These are phyloP conservation scores for Penicillium rolfsii DNA, from an alignment of 2,329 filamentous ascomycete species.

Conservation along the genomic window DNA sequence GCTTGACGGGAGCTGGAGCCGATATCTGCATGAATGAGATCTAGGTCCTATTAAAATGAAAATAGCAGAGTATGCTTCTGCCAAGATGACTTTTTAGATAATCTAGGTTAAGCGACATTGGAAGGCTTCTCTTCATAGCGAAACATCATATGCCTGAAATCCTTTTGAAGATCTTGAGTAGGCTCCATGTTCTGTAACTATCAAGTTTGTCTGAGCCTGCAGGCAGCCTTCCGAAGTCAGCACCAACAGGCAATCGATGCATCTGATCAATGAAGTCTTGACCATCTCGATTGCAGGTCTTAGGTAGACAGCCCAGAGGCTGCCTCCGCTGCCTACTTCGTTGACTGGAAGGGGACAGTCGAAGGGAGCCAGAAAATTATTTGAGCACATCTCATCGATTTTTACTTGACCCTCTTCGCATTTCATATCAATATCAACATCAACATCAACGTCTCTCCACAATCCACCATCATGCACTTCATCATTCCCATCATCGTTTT, in stretches of 20 bases:
- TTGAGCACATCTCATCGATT: not conserved
- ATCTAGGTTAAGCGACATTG: not conserved
- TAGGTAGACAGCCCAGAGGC: not conserved
- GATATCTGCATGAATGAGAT: not conserved
- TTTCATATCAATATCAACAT: not conserved
- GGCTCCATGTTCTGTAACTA: not conserved
- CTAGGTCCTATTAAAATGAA: not conserved
- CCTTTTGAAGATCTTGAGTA: not conserved
- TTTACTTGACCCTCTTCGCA: not conserved
- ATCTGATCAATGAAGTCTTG: conserved; percentile 1
- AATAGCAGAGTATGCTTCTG: too few relatives aligned
- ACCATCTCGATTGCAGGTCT: not conserved
- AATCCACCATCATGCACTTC: conserved; percentile 23
- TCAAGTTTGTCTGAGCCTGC: not conserved
- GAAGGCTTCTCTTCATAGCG: not conserved
- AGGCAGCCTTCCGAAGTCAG: not conserved
- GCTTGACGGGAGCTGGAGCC: too few relatives aligned
- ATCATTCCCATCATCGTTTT: conserved; percentile 23
- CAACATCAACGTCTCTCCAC: not conserved
- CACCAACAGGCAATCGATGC: not conserved
- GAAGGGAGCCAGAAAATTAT: not conserved
- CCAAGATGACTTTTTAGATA: not conserved
- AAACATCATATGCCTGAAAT: not conserved
- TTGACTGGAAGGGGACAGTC: not conserved
- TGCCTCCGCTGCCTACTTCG: not conserved